Evolutionary conservation across 2,329 filamentous ascomycete genomes (phyloP).

Genomic region (Aspergillus calidoustus): DNA sequence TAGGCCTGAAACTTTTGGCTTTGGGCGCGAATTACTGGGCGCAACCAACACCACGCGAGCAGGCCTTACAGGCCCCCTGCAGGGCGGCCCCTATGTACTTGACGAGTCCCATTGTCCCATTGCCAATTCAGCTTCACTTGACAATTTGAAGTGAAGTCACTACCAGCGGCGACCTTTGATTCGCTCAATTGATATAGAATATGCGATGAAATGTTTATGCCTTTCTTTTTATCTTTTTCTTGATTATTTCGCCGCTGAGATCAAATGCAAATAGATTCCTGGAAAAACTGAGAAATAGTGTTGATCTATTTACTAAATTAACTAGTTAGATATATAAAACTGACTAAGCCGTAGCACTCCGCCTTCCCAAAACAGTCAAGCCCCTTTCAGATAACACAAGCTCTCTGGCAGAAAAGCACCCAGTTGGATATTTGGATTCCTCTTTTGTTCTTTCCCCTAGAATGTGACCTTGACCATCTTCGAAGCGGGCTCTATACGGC

Average conservation of each 20-base stretch:
- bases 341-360: background rate
- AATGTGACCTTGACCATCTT: background rate
- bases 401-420: constrained; percentile 5
- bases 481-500: background rate
- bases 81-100: background rate
- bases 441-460: background rate
- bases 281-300: background rate
- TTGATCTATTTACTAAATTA: background rate
- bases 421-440: background rate
- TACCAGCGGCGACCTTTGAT: background rate
- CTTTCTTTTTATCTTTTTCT: background rate
- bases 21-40: background rate
- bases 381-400: background rate
- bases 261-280: background rate
- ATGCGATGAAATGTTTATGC: background rate
- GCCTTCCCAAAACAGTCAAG: background rate
- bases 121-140: background rate
- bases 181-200: background rate
- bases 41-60: too few species aligned
- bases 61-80: too few species aligned
- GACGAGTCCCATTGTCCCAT: background rate
- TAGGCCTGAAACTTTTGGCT: background rate
- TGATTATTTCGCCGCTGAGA: background rate
- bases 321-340: background rate
- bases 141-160: background rate